A percentile compares a stretch with the other conserved stretches of the same genome.
Conservation (phyloP, 257 asterid genomes). For the Forsythia viridissima region DNA sequence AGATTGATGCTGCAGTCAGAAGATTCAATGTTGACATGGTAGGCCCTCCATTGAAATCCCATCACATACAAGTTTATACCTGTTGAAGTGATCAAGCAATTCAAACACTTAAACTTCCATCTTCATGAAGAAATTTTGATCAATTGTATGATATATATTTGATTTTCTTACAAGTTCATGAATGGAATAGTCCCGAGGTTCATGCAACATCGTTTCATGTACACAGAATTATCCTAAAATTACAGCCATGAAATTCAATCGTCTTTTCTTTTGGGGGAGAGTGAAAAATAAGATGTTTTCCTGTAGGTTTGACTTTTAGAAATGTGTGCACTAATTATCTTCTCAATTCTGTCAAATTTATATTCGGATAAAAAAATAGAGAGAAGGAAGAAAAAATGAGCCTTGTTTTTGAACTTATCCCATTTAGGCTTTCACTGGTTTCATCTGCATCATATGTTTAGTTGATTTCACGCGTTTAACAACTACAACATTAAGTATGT, state of each 20-base stretch:
- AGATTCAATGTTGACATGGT: conserved; percentile 65
- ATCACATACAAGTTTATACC: neutral
- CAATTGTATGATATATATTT: neutral
- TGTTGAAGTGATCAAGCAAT: neutral
- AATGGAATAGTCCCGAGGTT: neutral
- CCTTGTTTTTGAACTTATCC: too few relatives aligned
- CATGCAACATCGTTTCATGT: neutral
- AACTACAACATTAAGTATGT: too few relatives aligned
- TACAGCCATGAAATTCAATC: neutral
- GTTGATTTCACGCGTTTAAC: too few relatives aligned
- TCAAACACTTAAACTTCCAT: neutral
- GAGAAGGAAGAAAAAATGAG: too few relatives aligned
- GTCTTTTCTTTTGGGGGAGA: neutral
- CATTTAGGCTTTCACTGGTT: too few relatives aligned
- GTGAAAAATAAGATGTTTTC: neutral
- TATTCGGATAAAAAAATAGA: too few relatives aligned
- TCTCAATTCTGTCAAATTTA: too few relatives aligned
- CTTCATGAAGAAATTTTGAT: conserved; percentile 14
- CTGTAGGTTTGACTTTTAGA: too few relatives aligned
- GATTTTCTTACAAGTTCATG: neutral
- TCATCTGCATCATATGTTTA: too few relatives aligned
- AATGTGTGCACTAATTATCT: too few relatives aligned
- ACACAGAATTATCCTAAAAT: neutral
- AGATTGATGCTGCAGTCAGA: conserved; percentile 55
- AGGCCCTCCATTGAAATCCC: conserved; percentile 18